phyloP scores from a whole-genome alignment of 768 basidiomycete genomes.

The Tricholomella constricta region DNA sequence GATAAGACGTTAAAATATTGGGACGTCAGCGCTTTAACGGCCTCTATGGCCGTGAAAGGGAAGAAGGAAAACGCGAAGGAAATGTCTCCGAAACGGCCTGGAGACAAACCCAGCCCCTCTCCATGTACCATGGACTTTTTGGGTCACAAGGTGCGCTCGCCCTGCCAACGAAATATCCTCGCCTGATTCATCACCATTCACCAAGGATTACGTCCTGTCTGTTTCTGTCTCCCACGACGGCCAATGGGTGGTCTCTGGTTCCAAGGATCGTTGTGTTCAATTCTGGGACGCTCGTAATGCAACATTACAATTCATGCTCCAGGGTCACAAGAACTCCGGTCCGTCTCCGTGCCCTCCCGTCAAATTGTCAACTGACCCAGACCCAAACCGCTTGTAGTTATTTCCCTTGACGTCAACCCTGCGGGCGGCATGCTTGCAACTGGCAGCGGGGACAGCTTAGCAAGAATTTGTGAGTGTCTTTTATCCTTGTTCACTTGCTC shows the following conservation, averaged over 20 bases:
- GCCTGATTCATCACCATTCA: not conserved
- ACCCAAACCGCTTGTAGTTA: slow-evolving; percentile 43
- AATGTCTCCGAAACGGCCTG: slow-evolving; percentile 43
- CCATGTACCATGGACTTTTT: slow-evolving; percentile 80
- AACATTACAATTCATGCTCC: slow-evolving; percentile 90
- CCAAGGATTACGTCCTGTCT: slow-evolving; percentile 57
- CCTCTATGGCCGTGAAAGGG: slow-evolving; percentile 52
- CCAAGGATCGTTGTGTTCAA: slow-evolving; percentile 94
- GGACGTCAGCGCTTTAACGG: slow-evolving; percentile 76
- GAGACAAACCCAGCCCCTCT: slow-evolving; percentile 35
- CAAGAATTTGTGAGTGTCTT: slow-evolving; percentile 53
- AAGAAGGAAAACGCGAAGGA: slow-evolving; percentile 49
- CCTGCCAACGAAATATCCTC: slow-evolving; percentile 39
- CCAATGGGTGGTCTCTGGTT: slow-evolving; percentile 90
- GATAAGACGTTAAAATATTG: slow-evolving; percentile 89
- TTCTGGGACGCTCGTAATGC: slow-evolving; percentile 83
- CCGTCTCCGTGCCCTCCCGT: slow-evolving; percentile 21
- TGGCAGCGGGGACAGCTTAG: slow-evolving; percentile 56
- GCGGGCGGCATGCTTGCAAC: slow-evolving; percentile 49
- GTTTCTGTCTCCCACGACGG: slow-evolving; percentile 85
- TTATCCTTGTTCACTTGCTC: not conserved
- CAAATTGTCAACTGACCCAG: not conserved
- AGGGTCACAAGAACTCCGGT: slow-evolving; percentile 65
- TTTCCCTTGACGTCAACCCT: slow-evolving; percentile 51
- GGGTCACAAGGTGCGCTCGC: slow-evolving; percentile 81